A percentile compares a stretch with the other conserved stretches of the same genome.
Evolutionary conservation across 1,284 basidiomycete genomes (phyloP).

Genomic region (Microbotryum intermedium): DNA sequence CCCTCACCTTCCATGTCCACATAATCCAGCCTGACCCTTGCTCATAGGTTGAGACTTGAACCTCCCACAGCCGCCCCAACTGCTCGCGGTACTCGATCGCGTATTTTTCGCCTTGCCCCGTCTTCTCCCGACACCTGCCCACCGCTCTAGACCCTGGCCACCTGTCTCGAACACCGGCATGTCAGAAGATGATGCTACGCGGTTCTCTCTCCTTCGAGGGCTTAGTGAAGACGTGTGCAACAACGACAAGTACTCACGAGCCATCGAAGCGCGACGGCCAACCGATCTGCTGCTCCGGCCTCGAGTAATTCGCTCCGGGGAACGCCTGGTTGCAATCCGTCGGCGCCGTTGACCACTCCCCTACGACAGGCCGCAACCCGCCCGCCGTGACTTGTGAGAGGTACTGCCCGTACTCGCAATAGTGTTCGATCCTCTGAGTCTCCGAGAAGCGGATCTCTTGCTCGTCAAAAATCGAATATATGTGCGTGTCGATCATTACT

Average conservation of each 20-base stretch:
- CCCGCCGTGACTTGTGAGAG: slow-evolving; percentile 29
- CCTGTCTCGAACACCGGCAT: not conserved
- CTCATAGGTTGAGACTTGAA: slow-evolving; percentile 48
- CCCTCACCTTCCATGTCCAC: slow-evolving; percentile 70
- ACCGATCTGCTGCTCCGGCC: slow-evolving; percentile 33
- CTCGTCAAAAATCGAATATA: slow-evolving; percentile 31
- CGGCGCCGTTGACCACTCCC: slow-evolving; percentile 38
- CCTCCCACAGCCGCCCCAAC: slow-evolving; percentile 74
- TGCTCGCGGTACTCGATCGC: slow-evolving; percentile 71
- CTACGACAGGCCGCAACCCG: slow-evolving; percentile 34
- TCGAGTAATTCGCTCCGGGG: not conserved
- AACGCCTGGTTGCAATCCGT: slow-evolving; percentile 30
- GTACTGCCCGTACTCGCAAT: slow-evolving; percentile 32
- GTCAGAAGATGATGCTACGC: too few relatives aligned
- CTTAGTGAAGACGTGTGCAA: too few relatives aligned
- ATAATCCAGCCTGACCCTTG: slow-evolving; percentile 62
- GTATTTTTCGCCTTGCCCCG: slow-evolving; percentile 63
- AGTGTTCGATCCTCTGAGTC: slow-evolving; percentile 27
- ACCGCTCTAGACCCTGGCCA: slow-evolving; percentile 39
- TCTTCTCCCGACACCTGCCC: slow-evolving; percentile 63
- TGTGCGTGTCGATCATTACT: slow-evolving; percentile 61
- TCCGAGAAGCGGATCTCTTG: slow-evolving; percentile 8
- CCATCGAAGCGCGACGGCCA: slow-evolving; percentile 37
- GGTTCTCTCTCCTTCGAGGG: too few relatives aligned
- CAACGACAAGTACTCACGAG: slow-evolving; percentile 4